A percentile compares a stretch with the other conserved stretches of the same genome.
Conservation (phyloP, 2,329 filamentous ascomycete genomes). For the Grosmannia huntii region DNA sequence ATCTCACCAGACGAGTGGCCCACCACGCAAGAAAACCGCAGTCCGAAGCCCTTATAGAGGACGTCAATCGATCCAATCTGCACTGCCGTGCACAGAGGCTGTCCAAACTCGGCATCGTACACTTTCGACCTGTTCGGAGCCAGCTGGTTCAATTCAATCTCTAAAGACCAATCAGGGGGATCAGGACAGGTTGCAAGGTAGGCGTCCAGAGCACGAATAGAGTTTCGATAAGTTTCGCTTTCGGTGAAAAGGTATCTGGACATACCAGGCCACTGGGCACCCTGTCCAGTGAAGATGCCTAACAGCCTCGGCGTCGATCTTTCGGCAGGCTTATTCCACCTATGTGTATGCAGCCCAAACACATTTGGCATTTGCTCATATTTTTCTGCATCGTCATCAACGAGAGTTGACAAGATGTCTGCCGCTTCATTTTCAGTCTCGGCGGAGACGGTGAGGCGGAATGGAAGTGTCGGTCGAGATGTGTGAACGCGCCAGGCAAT, state of each 20-base stretch:
- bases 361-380: neutral
- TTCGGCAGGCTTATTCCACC: neutral
- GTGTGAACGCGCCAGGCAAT: neutral
- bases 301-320: neutral
- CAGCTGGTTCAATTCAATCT: neutral
- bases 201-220: neutral
- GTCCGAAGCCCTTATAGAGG: neutral
- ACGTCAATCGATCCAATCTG: neutral
- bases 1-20: neutral
- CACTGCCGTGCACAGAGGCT: neutral
- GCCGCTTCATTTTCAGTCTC: neutral
- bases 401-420: neutral
- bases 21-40: neutral
- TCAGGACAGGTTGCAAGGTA: neutral
- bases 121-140: neutral
- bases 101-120: neutral
- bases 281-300: neutral
- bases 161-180: neutral
- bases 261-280: neutral
- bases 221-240: neutral
- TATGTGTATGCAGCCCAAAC: neutral
- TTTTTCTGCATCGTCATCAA: constrained; percentile 2
- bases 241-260: neutral
- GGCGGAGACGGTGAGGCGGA: neutral
- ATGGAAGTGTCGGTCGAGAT: neutral